Evolutionary conservation across 495 filamentous ascomycete species (phyloP).

Genomic region (Hypoxylon lenormandii): DNA sequence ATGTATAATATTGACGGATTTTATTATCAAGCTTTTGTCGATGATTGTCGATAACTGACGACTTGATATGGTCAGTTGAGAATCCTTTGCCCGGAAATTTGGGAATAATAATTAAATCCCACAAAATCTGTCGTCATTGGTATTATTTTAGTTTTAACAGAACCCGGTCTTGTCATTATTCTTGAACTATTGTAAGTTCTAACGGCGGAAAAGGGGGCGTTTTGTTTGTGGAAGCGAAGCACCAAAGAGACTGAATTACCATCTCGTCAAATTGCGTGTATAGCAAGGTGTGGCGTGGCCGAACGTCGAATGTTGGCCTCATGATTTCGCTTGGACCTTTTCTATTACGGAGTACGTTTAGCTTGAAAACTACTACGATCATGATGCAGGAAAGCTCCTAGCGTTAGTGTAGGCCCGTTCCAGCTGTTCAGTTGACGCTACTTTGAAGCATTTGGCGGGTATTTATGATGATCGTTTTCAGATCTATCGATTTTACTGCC

Average conservation of each 20-base stretch:
- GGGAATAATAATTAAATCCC: neutral
- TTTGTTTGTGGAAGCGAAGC: neutral
- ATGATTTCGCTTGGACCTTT: constrained; percentile 27
- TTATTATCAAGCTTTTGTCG: neutral
- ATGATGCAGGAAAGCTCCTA: constrained; percentile 31
- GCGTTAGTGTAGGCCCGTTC: constrained; percentile 30
- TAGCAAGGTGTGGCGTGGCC: constrained; percentile 11
- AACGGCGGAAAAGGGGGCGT: neutral
- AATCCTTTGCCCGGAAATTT: constrained; percentile 7
- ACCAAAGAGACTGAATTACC: neutral
- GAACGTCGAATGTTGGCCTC: constrained; percentile 17
- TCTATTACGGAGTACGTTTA: constrained; percentile 8
- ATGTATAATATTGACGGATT: neutral
- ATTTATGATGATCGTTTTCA: constrained; percentile 27
- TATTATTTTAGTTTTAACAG: too few species aligned
- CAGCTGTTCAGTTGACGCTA: constrained; percentile 33
- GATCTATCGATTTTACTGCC: constrained; percentile 41
- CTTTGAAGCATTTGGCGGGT: constrained; percentile 19
- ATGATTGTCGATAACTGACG: neutral
- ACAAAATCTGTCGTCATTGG: neutral
- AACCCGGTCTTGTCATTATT: neutral
- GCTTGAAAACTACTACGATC: constrained; percentile 9
- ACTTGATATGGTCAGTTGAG: neutral
- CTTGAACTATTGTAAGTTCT: neutral
- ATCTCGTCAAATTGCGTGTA: constrained; percentile 20